Percentiles rank a stretch among this genome's conserved stretches.
These are phyloP conservation scores for Fraxinus americana DNA, from an alignment of 257 asterid genomes.

Conservation along the genomic window DNA sequence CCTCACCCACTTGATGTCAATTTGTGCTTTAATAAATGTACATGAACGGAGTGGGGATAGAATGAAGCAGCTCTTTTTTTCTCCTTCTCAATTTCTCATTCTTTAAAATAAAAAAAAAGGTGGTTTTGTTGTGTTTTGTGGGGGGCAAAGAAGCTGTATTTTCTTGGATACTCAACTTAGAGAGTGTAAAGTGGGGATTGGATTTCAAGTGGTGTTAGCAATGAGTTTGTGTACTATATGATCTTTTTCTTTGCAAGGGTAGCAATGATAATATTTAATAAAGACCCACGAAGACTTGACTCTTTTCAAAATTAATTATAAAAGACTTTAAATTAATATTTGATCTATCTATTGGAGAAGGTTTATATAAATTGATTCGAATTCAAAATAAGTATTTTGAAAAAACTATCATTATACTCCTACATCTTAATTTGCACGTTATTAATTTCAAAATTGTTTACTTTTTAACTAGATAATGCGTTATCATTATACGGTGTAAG, in stretches of 20 bases:
- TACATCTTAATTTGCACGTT: too few relatives aligned
- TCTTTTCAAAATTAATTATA: neutral
- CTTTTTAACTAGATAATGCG: too few relatives aligned
- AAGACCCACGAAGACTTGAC: neutral
- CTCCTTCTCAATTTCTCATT: constrained; percentile 22
- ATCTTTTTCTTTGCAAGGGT: neutral
- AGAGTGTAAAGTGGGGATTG: constrained; percentile 26
- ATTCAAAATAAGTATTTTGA: too few relatives aligned
- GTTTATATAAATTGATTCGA: too few relatives aligned
- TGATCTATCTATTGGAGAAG: neutral
- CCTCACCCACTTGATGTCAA: constrained; percentile 23
- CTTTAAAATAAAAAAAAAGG: constrained; percentile 32
- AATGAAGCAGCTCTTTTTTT: constrained; percentile 25
- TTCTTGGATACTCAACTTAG: constrained; percentile 40
- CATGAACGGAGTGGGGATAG: constrained; percentile 29
- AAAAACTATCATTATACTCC: too few relatives aligned
- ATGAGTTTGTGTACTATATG: constrained; percentile 17
- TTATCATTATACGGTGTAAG: too few relatives aligned
- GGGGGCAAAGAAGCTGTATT: constrained; percentile 41
- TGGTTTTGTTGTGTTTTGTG: constrained; percentile 33
- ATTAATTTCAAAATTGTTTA: too few relatives aligned
- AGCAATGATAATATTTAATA: neutral
- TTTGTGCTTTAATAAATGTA: constrained; percentile 1
- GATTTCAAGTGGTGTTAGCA: constrained; percentile 28
- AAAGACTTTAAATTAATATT: neutral